A percentile compares a stretch with the other conserved stretches of the same genome.
Conservation (phyloP, 192 early-diverging fungal genomes). For the Spizellomyces punctatus region DNA sequence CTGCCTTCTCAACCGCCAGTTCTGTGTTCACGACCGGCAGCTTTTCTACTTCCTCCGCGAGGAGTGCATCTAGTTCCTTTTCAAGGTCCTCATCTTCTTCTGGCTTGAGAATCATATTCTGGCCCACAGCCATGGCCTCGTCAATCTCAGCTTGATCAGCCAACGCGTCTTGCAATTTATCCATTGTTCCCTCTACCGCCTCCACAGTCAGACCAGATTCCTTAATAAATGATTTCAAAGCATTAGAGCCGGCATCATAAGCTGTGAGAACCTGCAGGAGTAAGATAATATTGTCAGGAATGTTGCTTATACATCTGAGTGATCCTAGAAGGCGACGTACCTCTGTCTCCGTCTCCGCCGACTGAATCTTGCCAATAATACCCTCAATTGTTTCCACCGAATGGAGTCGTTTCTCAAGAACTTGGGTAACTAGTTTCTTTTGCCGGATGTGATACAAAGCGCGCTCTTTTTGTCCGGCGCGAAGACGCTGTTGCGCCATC, state of each 20-base stretch:
- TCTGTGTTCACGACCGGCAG: not conserved
- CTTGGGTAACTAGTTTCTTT: constrained; percentile 51
- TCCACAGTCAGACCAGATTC: constrained; percentile 48
- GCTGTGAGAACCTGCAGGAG: constrained; percentile 56
- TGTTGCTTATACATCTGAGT: not conserved
- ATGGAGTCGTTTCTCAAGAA: constrained; percentile 59
- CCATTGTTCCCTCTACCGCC: constrained; percentile 62
- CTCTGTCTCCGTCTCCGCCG: constrained; percentile 63
- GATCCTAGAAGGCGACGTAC: constrained; percentile 29
- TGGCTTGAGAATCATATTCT: constrained; percentile 24
- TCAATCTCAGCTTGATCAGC: constrained; percentile 68
- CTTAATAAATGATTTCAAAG: constrained; percentile 54
- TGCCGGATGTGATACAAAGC: constrained; percentile 59
- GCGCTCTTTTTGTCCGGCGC: constrained; percentile 50
- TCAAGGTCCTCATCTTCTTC: constrained; percentile 38
- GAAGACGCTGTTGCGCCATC: constrained; percentile 43
- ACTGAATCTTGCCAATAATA: constrained; percentile 65
- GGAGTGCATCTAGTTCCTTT: constrained; percentile 31
- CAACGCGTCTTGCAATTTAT: constrained; percentile 58
- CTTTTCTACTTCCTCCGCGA: constrained; percentile 5
- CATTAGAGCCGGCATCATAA: constrained; percentile 59
- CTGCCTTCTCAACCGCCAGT: not conserved
- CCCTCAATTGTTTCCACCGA: constrained; percentile 63
- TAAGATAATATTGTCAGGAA: constrained; percentile 5
- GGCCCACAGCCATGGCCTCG: constrained; percentile 48